Evolutionary conservation across 192 early-diverging fungal species (phyloP), one percentile per base, ranked within the genome.

Genomic region (Backusella morwellensis): DNA sequence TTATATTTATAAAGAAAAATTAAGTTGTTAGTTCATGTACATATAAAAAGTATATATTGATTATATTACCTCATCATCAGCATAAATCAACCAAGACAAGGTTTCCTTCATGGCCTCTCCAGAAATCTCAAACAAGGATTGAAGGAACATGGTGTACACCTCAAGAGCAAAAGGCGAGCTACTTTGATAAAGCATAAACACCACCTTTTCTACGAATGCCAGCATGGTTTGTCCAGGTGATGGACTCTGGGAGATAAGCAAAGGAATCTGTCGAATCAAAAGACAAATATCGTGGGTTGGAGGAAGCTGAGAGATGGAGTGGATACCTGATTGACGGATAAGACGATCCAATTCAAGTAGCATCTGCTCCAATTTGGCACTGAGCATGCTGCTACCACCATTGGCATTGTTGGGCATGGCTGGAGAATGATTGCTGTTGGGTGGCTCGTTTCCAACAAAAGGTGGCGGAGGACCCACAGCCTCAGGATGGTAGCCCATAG

Each of bases 1-100:
- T 17, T 19, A 72, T 35, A 77, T 34, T 32, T 32, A 32, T 32
- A 3, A 32, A 32, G 9, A 19, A 59, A 34, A 42, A 63, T 68
- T 11, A 68, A 41, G 52, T 19, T n/a, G 9, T 6, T 29, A 50
- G 11, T n/a, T 35, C 19, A 32, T 38, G 21, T 21, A 29, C 56
- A 19, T 44, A 71, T 5, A 29, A 14, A 44, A 0, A 35, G 1
- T 8, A 66, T 35, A 66, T 0, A 23, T 15, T 29, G 21, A 4
- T 35, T 21, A 38, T 72, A 29, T 44, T 74, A 82, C 81, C 66
- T 97, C 97, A 77, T 99, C 98, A 70, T 96, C 93, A 1, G 93
- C 90, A 85, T 95, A 97, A 21, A 97, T 85, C 29, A 99, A 83
- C 98, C 98, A 99, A 40, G 90, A 88, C 15, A 87, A 89, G 35